These are phyloP conservation scores for Ustilago esculenta DNA, from an alignment of 1,284 basidiomycete genomes.

Conservation along the genomic window DNA sequence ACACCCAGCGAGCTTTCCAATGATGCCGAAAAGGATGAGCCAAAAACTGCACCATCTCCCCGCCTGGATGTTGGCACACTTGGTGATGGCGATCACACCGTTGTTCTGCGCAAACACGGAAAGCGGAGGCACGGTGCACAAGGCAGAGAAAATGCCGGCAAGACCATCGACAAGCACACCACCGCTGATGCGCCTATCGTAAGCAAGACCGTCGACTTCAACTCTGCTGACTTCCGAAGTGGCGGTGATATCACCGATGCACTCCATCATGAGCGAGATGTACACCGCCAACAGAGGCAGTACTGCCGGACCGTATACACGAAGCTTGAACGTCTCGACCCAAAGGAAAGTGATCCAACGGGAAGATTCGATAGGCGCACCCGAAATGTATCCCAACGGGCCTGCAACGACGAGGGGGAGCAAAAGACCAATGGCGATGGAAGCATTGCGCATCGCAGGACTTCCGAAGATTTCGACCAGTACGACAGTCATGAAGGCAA, in stretches of 20 bases:
- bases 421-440: conserved; percentile 67
- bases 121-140: conserved; percentile 81
- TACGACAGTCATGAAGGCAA: conserved; percentile 80
- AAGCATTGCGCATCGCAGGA: conserved; percentile 78
- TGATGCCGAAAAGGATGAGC: conserved; percentile 68
- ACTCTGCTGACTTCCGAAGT: conserved; percentile 82
- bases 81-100: conserved; percentile 69
- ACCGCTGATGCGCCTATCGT: conserved; percentile 83
- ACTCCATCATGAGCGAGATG: conserved; percentile 75
- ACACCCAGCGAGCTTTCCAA: conserved; percentile 80
- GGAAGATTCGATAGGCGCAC: conserved; percentile 43
- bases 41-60: conserved; percentile 57
- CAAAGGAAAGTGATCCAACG: conserved; percentile 67
- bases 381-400: conserved; percentile 51
- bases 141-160: conserved; percentile 74
- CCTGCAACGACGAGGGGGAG: conserved; percentile 55
- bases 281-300: conserved; percentile 85
- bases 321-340: conserved; percentile 81
- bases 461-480: conserved; percentile 77
- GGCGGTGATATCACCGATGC: conserved; percentile 86
- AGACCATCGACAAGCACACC: conserved; percentile 79
- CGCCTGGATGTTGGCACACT: conserved; percentile 55
- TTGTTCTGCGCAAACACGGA: conserved; percentile 87
- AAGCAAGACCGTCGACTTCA: conserved; percentile 67
- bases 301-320: conserved; percentile 82